Evolutionary conservation across 1,284 basidiomycete species (phyloP), one percentile per base, ranked within the genome.

Genomic region (Ganoderma boninense): DNA sequence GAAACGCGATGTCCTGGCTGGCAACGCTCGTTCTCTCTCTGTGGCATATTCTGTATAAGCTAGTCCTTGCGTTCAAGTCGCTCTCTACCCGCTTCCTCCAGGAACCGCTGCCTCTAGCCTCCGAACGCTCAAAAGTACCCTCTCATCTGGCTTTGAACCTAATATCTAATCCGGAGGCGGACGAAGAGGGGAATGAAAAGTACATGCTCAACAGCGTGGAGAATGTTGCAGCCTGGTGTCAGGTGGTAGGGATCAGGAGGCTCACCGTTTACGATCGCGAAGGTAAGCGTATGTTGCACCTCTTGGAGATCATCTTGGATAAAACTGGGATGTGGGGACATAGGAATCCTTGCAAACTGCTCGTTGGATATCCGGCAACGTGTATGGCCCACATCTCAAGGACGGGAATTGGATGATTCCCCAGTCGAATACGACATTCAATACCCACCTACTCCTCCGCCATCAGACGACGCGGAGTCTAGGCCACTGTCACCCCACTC

Each of bases 371-470:
- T 87, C 49, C 81, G 80, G 63, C 79, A 81, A 68, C 80, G 79
- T 63, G 76, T 87, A 49, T 69, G 79, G 54, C 71, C 77, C 29
- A 69, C 75, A 52, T 74, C 79, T 59, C 77, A 76, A 44, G 70
- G 20, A 40, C 65, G 73, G n/a, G 77, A 80, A 10, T 79, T 82
- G 66, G 83, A 86, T 61, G 85, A 84, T 35, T 84, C 84, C 61
- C 86, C 85, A 62, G 86, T 85, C 18, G 90, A 90, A 72, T 76
- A 78, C 38, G 80, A 81, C 26, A 77, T 86, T 4, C 87, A 89
- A 76, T 93, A 89, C 77, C 92, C 92, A 56, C 82, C 88, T 66
- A 94, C 92, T 0, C 92, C 92, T 35, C 92, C 92, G 2, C 82
- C 86, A 26, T 93, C 92, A 10, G 92, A 93, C 75, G 85, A 86